Evolutionary conservation across 140 eudicot species (phyloP).

Genomic region (Ambrosia hybrid): DNA sequence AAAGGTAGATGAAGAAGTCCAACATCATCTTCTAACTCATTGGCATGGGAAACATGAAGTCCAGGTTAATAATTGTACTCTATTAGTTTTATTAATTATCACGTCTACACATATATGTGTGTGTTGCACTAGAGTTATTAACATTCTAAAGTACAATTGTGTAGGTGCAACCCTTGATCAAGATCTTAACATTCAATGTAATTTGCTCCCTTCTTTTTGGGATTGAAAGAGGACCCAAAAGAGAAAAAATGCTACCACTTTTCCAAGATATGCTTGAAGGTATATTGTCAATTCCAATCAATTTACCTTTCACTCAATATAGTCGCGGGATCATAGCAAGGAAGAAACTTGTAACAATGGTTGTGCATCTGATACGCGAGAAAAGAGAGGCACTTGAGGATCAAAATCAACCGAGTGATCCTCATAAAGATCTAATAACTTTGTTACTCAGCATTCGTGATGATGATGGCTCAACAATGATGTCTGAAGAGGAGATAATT

Average conservation of each 20-base stretch:
- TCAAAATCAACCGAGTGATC: constrained; percentile 29
- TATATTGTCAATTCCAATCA: constrained; percentile 57
- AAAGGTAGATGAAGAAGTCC: constrained; percentile 51
- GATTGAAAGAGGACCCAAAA: constrained; percentile 47
- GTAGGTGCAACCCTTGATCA: constrained; percentile 57
- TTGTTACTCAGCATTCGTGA: constrained; percentile 46
- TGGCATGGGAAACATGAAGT: constrained; percentile 44
- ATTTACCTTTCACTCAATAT: constrained; percentile 54
- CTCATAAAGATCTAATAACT: constrained; percentile 53
- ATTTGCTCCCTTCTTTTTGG: constrained; percentile 72
- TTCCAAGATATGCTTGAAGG: constrained; percentile 55
- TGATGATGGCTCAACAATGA: constrained; percentile 20
- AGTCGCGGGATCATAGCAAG: constrained; percentile 54
- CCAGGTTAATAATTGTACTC: constrained; percentile 22
- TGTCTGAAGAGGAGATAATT: constrained; percentile 46
- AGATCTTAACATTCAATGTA: constrained; percentile 66
- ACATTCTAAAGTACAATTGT: neutral
- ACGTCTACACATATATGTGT: too few relatives aligned
- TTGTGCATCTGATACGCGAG: constrained; percentile 42
- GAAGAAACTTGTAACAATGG: constrained; percentile 34
- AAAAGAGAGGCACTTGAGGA: constrained; percentile 37
- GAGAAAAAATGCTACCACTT: constrained; percentile 39
- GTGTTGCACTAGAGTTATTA: neutral
- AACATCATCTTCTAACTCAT: constrained; percentile 40
- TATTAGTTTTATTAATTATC: neutral